Conservation (phyloP, 1,139 yeast genomes). For the Protomyces inundatus region DNA sequence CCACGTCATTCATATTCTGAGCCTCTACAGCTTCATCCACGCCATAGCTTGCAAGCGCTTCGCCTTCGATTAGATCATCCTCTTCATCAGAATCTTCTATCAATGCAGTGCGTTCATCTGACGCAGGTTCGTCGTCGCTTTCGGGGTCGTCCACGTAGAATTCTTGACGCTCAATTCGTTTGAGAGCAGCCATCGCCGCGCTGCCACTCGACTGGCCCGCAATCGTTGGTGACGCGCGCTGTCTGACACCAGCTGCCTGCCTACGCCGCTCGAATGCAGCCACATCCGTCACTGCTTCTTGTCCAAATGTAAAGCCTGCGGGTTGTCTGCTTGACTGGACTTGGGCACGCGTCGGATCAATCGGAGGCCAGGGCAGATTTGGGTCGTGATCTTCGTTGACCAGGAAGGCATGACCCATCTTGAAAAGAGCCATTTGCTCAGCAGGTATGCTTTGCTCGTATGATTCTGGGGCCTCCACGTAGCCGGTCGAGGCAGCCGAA, state of each 20-base stretch:
- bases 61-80: slow-evolving; percentile 7
- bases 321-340: not conserved
- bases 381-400: slow-evolving; percentile 24
- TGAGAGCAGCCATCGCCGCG: not conserved
- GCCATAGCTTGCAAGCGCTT: slow-evolving; percentile 20
- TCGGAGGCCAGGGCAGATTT: slow-evolving; percentile 7
- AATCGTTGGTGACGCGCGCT: not conserved
- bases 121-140: not conserved
- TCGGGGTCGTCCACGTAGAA: not conserved
- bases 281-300: not conserved
- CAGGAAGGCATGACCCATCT: slow-evolving; percentile 30
- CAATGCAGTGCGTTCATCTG: not conserved
- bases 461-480: not conserved
- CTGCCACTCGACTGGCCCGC: not conserved
- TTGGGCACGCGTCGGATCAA: not conserved
- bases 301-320: not conserved
- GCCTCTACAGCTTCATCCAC: slow-evolving; percentile 14
- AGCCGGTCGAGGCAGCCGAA: not conserved
- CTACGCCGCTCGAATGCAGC: not conserved
- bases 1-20: slow-evolving; percentile 1
- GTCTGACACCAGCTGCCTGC: not conserved
- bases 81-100: slow-evolving; percentile 3
- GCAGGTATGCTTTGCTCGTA: not conserved
- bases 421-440: not conserved
- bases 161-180: no score